Base-by-base conservation (phyloP, 73 alveolate species). In the Paramecium bursaria region DNA sequence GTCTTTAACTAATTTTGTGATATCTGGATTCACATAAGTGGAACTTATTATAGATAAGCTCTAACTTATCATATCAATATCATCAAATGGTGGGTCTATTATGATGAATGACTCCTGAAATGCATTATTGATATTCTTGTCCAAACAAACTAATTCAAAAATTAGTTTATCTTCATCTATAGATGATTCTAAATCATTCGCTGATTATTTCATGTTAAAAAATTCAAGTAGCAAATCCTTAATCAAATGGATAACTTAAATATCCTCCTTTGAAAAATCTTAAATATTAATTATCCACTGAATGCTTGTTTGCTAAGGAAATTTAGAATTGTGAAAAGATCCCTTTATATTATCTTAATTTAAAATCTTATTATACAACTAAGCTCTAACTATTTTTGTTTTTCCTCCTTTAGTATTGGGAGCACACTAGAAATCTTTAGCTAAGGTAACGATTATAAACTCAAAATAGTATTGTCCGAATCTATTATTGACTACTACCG, bases 361-460 rank as follows among this genome's bases (percentile, higher is more conserved):
- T 2, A 51, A 10, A 25, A 51, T 44, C 23, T 26, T 51, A 25
- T 17, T 26, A 21, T 26, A 25, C 74, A 3, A 51, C 23, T 2
- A 2, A 25, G 11, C 23, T 51, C 13, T 17, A 51, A 51, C 27
- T 7, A 7, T 7, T 7, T 39, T 39, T 39, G 11, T 39, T 39
- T 39, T 7, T 54, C 31, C 6, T 57, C 17, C 15, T 57, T 29
- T n/a, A 57, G 31, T 13, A 26, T 25, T 27, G 76, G 76, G 26
- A 57, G 17, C 1, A 26, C 31, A 7, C 39, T n/a, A n/a, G n/a
- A n/a, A n/a, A n/a, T n/a, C n/a, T n/a, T 57, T 29, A 57, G 31
- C 14, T 57, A 13, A 13, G 76, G 76, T 57, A 57, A 29, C 31
- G 76, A 57, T 57, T 26, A 48, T 29, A 57, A 57, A 29, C 76